Evolutionary conservation across 2,329 filamentous ascomycete genomes (phyloP).

Genomic region (Cladophialophora yegresii): DNA sequence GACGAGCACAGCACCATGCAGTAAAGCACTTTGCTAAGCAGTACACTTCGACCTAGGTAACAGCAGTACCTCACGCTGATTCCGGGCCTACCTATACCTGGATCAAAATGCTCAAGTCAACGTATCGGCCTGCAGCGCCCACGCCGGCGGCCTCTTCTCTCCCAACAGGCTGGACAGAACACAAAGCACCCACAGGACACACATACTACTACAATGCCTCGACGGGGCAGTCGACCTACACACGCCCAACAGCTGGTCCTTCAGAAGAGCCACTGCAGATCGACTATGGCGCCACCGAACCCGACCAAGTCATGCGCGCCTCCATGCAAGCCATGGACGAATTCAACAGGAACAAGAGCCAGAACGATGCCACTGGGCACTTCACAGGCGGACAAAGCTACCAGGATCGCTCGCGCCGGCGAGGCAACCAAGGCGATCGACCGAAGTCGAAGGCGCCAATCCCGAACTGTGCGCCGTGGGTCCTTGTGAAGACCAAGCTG

Average conservation of each 20-base stretch:
- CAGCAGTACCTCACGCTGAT: neutral
- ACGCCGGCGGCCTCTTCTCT: constrained; percentile 55
- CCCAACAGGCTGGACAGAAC: constrained; percentile 85
- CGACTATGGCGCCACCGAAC: constrained; percentile 35
- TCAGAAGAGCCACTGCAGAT: constrained; percentile 37
- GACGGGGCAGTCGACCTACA: constrained; percentile 86
- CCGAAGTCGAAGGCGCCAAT: constrained; percentile 79
- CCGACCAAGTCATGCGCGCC: constrained; percentile 32
- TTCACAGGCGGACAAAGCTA: constrained; percentile 56
- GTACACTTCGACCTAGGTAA: too few species aligned
- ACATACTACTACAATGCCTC: constrained; percentile 82
- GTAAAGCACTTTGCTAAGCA: neutral
- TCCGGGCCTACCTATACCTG: neutral
- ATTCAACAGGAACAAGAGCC: constrained; percentile 40
- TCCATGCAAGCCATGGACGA: constrained; percentile 33
- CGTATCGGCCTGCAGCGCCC: constrained; percentile 62
- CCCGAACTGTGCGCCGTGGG: constrained; percentile 80
- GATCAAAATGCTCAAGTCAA: constrained; percentile 69
- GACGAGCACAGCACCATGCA: neutral
- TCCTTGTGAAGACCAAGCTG: constrained; percentile 89
- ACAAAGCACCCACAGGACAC: constrained; percentile 81
- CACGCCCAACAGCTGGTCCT: constrained; percentile 62
- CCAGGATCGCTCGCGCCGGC: constrained; percentile 59
- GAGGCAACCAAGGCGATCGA: constrained; percentile 70
- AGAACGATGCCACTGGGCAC: constrained; percentile 47